A percentile compares a stretch with the other conserved stretches of the same genome.
Evolutionary conservation across 495 filamentous ascomycete genomes (phyloP).

Genomic region (Neurospora sp.): DNA sequence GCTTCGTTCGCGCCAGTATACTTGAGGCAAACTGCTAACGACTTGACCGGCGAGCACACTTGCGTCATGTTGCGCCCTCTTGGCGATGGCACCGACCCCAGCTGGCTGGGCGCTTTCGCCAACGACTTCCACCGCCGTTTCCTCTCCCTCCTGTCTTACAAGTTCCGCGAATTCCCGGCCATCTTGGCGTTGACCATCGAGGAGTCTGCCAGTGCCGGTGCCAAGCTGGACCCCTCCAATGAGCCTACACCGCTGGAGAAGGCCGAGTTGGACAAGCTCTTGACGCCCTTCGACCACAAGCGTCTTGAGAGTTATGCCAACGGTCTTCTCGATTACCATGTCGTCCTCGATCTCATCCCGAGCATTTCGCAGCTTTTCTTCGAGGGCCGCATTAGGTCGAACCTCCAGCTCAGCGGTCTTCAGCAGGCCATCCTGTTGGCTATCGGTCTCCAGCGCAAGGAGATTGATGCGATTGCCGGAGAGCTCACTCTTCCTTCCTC

Average conservation of each 20-base stretch:
- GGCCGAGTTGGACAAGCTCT: conserved; percentile 55
- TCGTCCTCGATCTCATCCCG: conserved; percentile 89
- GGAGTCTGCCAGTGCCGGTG: conserved; percentile 71
- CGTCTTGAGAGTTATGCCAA: conserved; percentile 90
- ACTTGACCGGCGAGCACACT: conserved; percentile 93
- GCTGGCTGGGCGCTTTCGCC: conserved; percentile 83
- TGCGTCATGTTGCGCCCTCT: conserved; percentile 91
- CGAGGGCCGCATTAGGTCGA: conserved; percentile 54
- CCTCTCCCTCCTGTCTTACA: conserved; percentile 76
- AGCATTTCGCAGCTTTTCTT: conserved; percentile 74
- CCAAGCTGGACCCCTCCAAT: conserved; percentile 45
- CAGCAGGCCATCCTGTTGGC: conserved; percentile 81
- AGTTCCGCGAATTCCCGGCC: conserved; percentile 79
- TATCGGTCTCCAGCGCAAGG: conserved; percentile 82
- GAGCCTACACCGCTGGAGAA: conserved; percentile 51
- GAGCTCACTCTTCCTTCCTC: conserved; percentile 64
- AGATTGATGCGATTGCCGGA: conserved; percentile 67
- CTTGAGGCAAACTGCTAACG: conserved; percentile 89
- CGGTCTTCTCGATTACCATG: conserved; percentile 95
- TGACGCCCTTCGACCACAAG: conserved; percentile 91
- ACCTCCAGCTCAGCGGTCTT: conserved; percentile 61
- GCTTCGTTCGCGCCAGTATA: conserved; percentile 84
- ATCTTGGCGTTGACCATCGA: conserved; percentile 78
- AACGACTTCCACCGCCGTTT: conserved; percentile 91
- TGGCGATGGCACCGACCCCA: conserved; percentile 51